Evolutionary conservation across 495 filamentous ascomycete genomes (phyloP), one percentile per base, ranked within the genome.

Genomic region (Lasiosphaeria miniovina): DNA sequence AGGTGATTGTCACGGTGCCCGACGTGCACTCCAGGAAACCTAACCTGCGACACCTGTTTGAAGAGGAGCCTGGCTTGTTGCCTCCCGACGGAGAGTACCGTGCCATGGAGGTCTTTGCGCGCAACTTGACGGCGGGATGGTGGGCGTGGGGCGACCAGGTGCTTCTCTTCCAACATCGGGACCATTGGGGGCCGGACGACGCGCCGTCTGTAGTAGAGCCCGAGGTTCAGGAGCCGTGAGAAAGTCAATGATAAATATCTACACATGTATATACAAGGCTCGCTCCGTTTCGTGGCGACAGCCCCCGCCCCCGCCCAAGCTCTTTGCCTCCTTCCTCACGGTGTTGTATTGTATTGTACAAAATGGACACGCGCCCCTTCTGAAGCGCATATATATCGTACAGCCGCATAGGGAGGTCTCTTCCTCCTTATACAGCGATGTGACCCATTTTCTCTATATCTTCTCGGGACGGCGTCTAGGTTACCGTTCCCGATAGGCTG

Each of bases 11-110:
- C 6, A 86, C 84, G 11, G 93, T 96, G 33, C 92, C 93, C 4
- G 93, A 97, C 74, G 60, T 94, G 33, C 94, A 98, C 75, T 97
- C 93, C 2, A 79, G 92, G 55, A 98, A 98, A 68, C 94, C 93
- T 7, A 79, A 75, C 67, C 53, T 83, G 33, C 69, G 74, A 57
- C 57, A 57, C 4, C 55, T 85, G 32, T 78, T 86, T 55, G 73
- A 78, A 33, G 60, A 69, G 36, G 24, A 24, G 24, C 24, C 24
- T 24, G 24, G 24, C 24, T 56, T 80, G 35, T 50, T 84, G 35
- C 77, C 77, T 3, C 48, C 57, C 14, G 24, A 24, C 24, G 24
- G 24, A 24, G 62, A 77, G 4, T 90, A 93, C 65, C 65, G 74
- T 34, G 90, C 82, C 4, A 68, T 96, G 34, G 94, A 98, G 74